phyloP scores from a whole-genome alignment of 176 grass and related monocot species.

The Oryza meyeriana region DNA sequence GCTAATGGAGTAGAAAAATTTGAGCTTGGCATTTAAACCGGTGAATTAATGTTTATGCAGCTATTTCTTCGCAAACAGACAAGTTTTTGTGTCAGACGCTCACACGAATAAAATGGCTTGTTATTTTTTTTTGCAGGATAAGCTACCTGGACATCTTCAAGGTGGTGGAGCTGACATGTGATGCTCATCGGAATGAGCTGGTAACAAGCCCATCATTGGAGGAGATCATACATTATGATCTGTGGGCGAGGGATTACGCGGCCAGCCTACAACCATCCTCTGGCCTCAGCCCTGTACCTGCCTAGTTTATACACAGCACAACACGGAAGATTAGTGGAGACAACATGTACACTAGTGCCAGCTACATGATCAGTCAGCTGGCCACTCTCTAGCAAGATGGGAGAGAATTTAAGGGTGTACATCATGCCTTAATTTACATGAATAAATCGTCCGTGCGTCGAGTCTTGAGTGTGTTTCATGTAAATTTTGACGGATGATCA shows the following conservation, averaged over 20 bases:
- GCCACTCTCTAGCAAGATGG: slow-evolving; percentile 15
- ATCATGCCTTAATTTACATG: slow-evolving; percentile 15
- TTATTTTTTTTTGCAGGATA: slow-evolving; percentile 53
- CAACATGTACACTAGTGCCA: slow-evolving; percentile 1
- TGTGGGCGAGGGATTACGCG: slow-evolving; percentile 78
- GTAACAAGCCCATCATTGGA: slow-evolving; percentile 67
- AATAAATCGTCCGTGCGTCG: slow-evolving; percentile 24
- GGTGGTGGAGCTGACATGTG: slow-evolving; percentile 80
- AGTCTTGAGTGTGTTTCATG: background rate
- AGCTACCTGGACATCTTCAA: slow-evolving; percentile 92
- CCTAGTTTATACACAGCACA: background rate
- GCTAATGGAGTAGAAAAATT: background rate
- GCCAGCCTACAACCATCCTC: slow-evolving; percentile 52
- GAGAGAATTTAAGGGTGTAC: slow-evolving; percentile 15
- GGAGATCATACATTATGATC: slow-evolving; percentile 92
- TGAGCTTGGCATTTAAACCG: background rate
- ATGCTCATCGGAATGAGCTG: slow-evolving; percentile 74
- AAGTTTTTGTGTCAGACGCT: background rate
- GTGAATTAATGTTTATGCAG: background rate
- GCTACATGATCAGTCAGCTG: background rate
- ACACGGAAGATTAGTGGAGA: background rate
- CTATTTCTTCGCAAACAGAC: background rate
- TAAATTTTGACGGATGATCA: slow-evolving; percentile 7
- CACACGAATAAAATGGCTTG: too few species aligned
- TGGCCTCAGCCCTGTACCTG: slow-evolving; percentile 65